Percentiles rank a stretch among this genome's conserved stretches.
Conservation (phyloP, 345 rosid species). For the Salix brachista region DNA sequence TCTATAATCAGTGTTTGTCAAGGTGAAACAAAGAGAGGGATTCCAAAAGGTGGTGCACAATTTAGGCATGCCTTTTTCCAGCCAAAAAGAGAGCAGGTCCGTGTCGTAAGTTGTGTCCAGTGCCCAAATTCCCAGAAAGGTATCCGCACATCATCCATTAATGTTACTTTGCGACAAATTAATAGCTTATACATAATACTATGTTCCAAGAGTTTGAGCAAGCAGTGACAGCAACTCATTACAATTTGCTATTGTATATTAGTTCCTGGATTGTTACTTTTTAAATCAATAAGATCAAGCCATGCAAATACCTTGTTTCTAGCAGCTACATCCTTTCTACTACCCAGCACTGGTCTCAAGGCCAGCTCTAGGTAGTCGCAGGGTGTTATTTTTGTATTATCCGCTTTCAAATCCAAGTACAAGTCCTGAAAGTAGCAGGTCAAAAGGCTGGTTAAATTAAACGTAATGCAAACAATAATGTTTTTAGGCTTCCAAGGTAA, state of each 20-base stretch:
- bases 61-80: too few relatives aligned
- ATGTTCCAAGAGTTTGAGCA: background rate
- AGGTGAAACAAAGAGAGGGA: too few relatives aligned
- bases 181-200: background rate
- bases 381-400: constrained; percentile 74
- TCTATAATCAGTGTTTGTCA: too few relatives aligned
- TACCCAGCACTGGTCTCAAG: constrained; percentile 72
- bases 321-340: constrained; percentile 69
- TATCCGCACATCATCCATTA: background rate
- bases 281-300: background rate
- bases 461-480: too few relatives aligned
- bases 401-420: constrained; percentile 79
- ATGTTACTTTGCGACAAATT: background rate
- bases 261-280: background rate
- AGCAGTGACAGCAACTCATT: too few relatives aligned
- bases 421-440: constrained; percentile 53
- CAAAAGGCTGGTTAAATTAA: too few relatives aligned
- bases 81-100: too few relatives aligned
- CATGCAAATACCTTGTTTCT: constrained; percentile 65
- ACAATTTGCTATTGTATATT: too few relatives aligned
- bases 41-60: too few relatives aligned
- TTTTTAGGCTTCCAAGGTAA: background rate
- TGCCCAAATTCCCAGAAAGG: background rate
- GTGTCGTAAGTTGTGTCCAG: too few relatives aligned
- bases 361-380: constrained; percentile 96